phyloP scores from a whole-genome alignment of 805 yeast species.

The Danielozyma ontarioensis region DNA sequence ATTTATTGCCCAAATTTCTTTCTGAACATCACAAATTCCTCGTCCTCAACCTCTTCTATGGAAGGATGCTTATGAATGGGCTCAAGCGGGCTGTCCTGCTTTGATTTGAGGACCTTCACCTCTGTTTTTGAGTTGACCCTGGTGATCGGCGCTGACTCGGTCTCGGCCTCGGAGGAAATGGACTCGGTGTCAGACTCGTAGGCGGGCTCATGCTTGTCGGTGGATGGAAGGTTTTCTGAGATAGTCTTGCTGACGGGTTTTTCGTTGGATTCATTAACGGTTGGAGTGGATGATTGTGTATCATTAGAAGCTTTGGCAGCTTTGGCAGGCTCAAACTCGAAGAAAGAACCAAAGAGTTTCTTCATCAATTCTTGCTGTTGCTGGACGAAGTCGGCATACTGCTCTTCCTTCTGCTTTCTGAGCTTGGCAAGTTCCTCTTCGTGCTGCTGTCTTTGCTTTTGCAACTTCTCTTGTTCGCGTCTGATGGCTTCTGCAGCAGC shows the following conservation, averaged over 20 bases:
- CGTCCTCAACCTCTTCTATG: slow-evolving; percentile 29
- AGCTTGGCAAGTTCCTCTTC: not conserved
- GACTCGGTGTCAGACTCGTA: slow-evolving; percentile 13
- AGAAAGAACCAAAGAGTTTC: slow-evolving; percentile 12
- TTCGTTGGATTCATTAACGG: not conserved
- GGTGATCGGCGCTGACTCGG: slow-evolving; percentile 3
- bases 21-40: slow-evolving; percentile 14
- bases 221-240: not conserved
- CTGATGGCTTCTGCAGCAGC: not conserved
- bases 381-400: not conserved
- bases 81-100: slow-evolving; percentile 2
- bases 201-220: not conserved
- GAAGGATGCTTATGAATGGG: slow-evolving; percentile 23
- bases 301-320: slow-evolving; percentile 3
- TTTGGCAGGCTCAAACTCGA: not conserved
- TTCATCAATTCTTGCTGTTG: slow-evolving; percentile 15
- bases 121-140: too few relatives aligned
- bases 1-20: slow-evolving; percentile 9
- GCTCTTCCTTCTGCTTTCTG: too few relatives aligned
- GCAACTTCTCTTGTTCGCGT: not conserved
- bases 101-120: not conserved
- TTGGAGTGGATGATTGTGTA: slow-evolving; percentile 2
- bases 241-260: too few relatives aligned
- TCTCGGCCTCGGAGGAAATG: slow-evolving; percentile 10
- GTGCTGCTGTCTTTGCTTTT: not conserved